These are phyloP conservation scores for Trichoderma sp. DNA, from an alignment of 2,329 filamentous ascomycete genomes.

Conservation along the genomic window DNA sequence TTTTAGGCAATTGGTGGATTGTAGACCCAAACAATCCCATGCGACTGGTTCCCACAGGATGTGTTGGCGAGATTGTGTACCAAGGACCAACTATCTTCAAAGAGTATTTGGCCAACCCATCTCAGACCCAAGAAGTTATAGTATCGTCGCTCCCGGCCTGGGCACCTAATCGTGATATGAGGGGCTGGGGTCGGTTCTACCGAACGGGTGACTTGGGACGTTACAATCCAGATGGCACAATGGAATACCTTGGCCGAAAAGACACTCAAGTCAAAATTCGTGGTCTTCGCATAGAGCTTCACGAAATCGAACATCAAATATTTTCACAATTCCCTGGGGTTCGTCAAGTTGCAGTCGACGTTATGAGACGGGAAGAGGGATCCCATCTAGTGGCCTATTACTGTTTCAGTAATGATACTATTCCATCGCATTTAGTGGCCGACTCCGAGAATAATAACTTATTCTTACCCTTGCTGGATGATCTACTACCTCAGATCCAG, in stretches of 20 bases:
- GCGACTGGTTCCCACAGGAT: neutral
- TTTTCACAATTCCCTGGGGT: neutral
- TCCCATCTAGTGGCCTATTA: neutral
- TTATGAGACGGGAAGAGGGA: neutral
- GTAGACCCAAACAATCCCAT: slow-evolving; percentile 8
- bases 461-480: neutral
- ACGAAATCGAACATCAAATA: slow-evolving; percentile 11
- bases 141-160: slow-evolving; percentile 29
- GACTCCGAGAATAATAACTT: neutral
- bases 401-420: neutral
- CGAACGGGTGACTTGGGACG: slow-evolving; percentile 47
- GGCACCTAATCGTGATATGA: slow-evolving; percentile 23
- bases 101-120: neutral
- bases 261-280: slow-evolving; percentile 12
- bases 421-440: neutral
- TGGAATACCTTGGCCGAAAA: neutral
- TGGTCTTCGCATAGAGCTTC: slow-evolving; percentile 3
- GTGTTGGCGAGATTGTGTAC: neutral
- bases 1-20: slow-evolving; percentile 12
- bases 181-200: slow-evolving; percentile 32
- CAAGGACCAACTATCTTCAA: neutral
- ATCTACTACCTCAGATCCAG: neutral
- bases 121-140: neutral
- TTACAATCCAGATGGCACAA: slow-evolving; percentile 32
- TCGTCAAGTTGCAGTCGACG: neutral